Evolutionary conservation across 306 rosid genomes (phyloP).

Genomic region (Lupinus albus): DNA sequence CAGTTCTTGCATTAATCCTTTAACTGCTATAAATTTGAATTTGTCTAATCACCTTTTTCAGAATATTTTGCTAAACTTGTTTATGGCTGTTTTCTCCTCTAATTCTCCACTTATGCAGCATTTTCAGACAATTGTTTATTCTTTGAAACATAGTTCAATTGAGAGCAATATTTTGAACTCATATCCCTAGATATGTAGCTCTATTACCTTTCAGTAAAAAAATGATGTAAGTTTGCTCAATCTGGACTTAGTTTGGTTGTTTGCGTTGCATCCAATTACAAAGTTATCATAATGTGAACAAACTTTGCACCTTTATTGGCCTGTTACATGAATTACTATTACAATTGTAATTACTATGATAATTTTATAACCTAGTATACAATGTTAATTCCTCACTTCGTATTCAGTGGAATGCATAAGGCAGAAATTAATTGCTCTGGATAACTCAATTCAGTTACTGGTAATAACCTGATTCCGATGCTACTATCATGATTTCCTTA

Average conservation of each 20-base stretch:
- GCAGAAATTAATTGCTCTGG: conserved; percentile 76
- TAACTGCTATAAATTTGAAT: conserved; percentile 7
- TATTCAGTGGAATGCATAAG: conserved; percentile 69
- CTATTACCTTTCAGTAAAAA: not conserved
- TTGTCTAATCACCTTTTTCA: not conserved
- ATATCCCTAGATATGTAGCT: not conserved
- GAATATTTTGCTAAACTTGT: conserved; percentile 28
- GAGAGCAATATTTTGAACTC: not conserved
- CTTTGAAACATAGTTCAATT: no score
- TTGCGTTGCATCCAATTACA: conserved; percentile 9
- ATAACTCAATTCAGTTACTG: conserved; percentile 66
- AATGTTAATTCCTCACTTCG: conserved; percentile 33
- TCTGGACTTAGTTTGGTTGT: conserved; percentile 7
- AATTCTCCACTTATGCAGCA: conserved; percentile 17
- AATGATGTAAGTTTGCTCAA: not conserved
- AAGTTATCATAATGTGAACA: conserved; percentile 23
- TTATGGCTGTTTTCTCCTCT: conserved; percentile 11
- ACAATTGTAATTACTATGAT: no score
- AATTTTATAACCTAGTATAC: conserved; percentile 15
- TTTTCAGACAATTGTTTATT: not conserved
- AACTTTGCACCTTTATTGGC: conserved; percentile 1
- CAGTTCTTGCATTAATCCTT: conserved; percentile 12
- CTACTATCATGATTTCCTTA: conserved; percentile 37
- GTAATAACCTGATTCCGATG: conserved; percentile 52
- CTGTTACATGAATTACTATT: conserved; percentile 1